Evolutionary conservation across 306 rosid species (phyloP).

Genomic region (Herpetospermum pedunculosum): DNA sequence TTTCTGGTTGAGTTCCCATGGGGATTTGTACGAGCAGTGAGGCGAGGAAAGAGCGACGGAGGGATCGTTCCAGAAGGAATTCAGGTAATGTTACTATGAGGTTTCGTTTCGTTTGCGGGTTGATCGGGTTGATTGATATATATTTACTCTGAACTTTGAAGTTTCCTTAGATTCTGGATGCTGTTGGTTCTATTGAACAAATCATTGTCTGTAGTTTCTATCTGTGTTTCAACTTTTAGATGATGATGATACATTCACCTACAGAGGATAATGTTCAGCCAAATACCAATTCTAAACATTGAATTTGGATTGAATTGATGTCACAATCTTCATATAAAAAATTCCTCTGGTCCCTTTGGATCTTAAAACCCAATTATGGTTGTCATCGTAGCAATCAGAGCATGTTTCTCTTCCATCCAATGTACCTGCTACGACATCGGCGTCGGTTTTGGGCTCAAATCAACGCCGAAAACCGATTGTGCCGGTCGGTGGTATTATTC

Average conservation of each 20-base stretch:
- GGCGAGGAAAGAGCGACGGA: background rate
- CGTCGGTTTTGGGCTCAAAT: no score
- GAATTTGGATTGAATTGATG: background rate
- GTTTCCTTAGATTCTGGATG: background rate
- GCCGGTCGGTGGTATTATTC: no score
- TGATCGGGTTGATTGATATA: background rate
- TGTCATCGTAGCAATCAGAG: background rate
- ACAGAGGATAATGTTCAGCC: background rate
- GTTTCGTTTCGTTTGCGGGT: background rate
- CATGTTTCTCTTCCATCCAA: background rate
- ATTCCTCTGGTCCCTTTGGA: background rate
- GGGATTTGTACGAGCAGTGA: background rate
- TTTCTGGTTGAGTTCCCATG: constrained; percentile 2
- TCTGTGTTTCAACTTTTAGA: background rate
- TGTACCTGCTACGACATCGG: no score
- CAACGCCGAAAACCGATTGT: no score
- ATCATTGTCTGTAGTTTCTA: background rate
- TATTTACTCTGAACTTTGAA: background rate
- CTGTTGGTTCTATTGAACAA: background rate
- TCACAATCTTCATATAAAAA: background rate
- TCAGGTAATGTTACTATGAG: background rate
- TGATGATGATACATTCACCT: background rate
- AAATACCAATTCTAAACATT: no score
- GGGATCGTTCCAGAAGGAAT: no score
- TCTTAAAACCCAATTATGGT: background rate